phyloP scores from a whole-genome alignment of 2,329 filamentous ascomycete genomes.

The Nothopassalora personata region DNA sequence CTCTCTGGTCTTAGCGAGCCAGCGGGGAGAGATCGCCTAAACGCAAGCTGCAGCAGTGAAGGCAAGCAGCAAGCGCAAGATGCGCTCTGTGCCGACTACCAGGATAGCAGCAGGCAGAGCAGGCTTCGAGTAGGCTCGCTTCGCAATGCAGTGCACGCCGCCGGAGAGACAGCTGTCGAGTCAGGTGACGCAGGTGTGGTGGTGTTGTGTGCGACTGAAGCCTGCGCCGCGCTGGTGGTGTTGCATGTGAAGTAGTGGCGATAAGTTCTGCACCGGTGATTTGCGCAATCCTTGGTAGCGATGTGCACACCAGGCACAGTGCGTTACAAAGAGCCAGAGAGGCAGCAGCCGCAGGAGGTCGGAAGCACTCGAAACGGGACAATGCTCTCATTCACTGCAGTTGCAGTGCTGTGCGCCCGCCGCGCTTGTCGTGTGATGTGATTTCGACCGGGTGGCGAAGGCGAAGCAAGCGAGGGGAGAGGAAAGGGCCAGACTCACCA shows the following conservation, averaged over 20 bases:
- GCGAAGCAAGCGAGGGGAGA: not conserved
- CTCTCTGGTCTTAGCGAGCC: constrained; percentile 3
- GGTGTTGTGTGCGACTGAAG: not conserved
- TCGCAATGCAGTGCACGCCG: not conserved
- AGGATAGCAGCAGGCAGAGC: constrained; percentile 1
- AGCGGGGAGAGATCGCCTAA: constrained; percentile 5
- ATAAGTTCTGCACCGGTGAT: not conserved
- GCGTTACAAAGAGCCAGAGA: not conserved
- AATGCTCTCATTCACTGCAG: not conserved
- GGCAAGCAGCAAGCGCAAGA: not conserved
- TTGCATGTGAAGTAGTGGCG: not conserved
- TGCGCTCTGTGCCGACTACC: constrained; percentile 2
- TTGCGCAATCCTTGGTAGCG: not conserved
- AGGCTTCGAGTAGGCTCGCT: not conserved
- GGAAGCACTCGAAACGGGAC: not conserved
- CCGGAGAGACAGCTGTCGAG: not conserved
- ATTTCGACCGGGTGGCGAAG: not conserved
- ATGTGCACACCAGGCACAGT: not conserved
- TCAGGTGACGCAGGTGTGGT: not conserved
- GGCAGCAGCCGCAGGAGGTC: not conserved
- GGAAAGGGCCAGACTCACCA: constrained; percentile 3
- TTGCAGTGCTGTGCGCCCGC: not conserved
- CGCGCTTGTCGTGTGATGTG: not conserved
- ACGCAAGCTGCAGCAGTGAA: not conserved
- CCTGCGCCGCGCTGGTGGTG: not conserved